Percentiles rank a stretch among this genome's conserved stretches.
Evolutionary conservation across 1,139 yeast genomes (phyloP).

Genomic region (Pichia sp.): DNA sequence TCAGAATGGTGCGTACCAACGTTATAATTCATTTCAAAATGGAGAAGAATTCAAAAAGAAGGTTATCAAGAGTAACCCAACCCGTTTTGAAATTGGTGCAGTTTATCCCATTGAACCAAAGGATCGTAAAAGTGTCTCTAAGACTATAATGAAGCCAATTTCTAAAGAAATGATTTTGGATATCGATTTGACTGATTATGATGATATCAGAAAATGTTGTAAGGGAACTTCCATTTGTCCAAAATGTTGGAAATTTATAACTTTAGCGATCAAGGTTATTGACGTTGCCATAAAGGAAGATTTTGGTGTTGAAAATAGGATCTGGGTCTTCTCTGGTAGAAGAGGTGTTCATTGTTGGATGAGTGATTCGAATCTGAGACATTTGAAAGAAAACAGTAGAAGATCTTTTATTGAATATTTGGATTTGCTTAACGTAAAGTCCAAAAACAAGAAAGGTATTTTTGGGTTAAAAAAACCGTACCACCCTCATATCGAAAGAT

Average conservation of each 20-base stretch:
- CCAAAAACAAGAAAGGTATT: slow-evolving; percentile 30
- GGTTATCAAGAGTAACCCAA: slow-evolving; percentile 68
- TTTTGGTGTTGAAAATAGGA: slow-evolving; percentile 77
- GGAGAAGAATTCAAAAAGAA: slow-evolving; percentile 69
- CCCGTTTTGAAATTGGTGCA: slow-evolving; percentile 94
- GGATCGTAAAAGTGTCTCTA: slow-evolving; percentile 73
- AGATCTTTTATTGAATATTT: slow-evolving; percentile 76
- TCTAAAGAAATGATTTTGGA: slow-evolving; percentile 89
- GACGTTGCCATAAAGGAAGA: slow-evolving; percentile 71
- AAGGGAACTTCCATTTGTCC: slow-evolving; percentile 74
- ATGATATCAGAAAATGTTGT: slow-evolving; percentile 90
- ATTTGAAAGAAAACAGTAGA: slow-evolving; percentile 63
- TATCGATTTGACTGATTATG: slow-evolving; percentile 97
- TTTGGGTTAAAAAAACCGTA: slow-evolving; percentile 65
- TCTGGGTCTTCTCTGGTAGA: slow-evolving; percentile 98
- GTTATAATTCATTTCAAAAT: slow-evolving; percentile 70
- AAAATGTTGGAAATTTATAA: slow-evolving; percentile 91
- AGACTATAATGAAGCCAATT: slow-evolving; percentile 70
- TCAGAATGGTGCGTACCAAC: slow-evolving; percentile 76
- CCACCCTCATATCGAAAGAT: slow-evolving; percentile 81
- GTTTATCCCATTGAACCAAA: slow-evolving; percentile 81
- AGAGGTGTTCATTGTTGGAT: slow-evolving; percentile 99
- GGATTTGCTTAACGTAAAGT: slow-evolving; percentile 59
- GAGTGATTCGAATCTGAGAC: slow-evolving; percentile 76
- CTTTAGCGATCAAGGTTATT: slow-evolving; percentile 74